Evolutionary conservation across 2,329 filamentous ascomycete genomes (phyloP).

Genomic region (Pestalotiopsis sp.): DNA sequence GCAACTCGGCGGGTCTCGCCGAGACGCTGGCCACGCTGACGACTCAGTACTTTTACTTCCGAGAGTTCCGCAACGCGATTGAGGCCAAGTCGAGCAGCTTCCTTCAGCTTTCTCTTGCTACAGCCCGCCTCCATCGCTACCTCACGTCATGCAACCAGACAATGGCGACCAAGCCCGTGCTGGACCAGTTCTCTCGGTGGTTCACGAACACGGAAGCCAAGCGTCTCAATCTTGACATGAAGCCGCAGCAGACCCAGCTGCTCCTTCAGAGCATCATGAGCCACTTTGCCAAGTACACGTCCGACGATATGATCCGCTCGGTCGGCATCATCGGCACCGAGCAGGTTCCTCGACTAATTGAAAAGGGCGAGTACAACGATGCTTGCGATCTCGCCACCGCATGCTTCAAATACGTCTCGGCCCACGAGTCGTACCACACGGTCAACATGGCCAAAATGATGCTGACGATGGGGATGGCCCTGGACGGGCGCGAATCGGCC

Average conservation of each 20-base stretch:
- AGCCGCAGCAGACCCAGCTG: constrained; percentile 24
- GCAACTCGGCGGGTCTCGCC: constrained; percentile 34
- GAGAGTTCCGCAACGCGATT: constrained; percentile 37
- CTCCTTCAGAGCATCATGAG: constrained; percentile 32
- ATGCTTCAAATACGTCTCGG: constrained; percentile 34
- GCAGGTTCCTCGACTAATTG: constrained; percentile 28
- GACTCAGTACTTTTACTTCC: constrained; percentile 41
- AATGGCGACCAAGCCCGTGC: constrained; percentile 25
- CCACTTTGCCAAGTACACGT: constrained; percentile 35
- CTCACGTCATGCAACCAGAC: constrained; percentile 27
- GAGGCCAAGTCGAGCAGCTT: constrained; percentile 36
- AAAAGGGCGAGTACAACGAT: constrained; percentile 28
- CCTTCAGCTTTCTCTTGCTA: constrained; percentile 34
- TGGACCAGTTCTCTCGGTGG: constrained; percentile 31
- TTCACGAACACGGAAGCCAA: constrained; percentile 34
- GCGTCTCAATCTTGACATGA: constrained; percentile 26
- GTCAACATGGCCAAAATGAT: constrained; percentile 34
- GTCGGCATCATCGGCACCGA: constrained; percentile 35
- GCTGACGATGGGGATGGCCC: constrained; percentile 32
- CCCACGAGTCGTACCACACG: constrained; percentile 30
- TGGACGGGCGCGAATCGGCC: constrained; percentile 37
- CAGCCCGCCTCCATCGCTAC: constrained; percentile 35
- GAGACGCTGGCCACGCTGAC: constrained; percentile 45
- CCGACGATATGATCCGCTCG: constrained; percentile 35
- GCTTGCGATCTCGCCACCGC: constrained; percentile 34